A percentile compares a stretch with the other conserved stretches of the same genome.
Evolutionary conservation across 2,329 filamentous ascomycete species (phyloP).

Genomic region (Xylaria arbuscula): DNA sequence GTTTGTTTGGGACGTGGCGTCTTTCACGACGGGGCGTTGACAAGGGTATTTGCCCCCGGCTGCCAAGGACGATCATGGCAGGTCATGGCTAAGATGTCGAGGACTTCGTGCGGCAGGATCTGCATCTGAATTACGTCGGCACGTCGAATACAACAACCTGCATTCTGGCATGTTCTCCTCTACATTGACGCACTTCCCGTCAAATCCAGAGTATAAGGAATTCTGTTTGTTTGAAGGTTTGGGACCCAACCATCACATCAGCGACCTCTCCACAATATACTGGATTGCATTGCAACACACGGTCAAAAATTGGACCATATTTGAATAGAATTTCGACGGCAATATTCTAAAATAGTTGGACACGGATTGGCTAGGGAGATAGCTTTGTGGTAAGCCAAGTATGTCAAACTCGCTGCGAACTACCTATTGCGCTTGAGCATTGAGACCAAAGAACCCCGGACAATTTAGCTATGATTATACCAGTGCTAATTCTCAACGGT

Average conservation of each 20-base stretch:
- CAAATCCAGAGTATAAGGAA: no score
- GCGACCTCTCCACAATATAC: background rate
- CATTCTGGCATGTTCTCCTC: background rate
- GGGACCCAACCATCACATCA: background rate
- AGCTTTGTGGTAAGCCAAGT: background rate
- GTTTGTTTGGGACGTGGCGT: constrained; percentile 32
- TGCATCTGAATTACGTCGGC: constrained; percentile 27
- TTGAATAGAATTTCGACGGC: no score
- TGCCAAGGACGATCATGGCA: constrained; percentile 48
- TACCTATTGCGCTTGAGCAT: background rate
- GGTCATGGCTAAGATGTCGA: constrained; percentile 32
- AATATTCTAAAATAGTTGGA: background rate
- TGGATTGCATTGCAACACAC: no score
- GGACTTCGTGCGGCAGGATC: constrained; percentile 31
- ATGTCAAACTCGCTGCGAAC: background rate
- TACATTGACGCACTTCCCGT: no score
- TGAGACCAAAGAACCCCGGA: background rate
- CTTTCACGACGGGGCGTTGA: constrained; percentile 20
- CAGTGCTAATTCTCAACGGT: constrained; percentile 9
- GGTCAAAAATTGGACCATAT: background rate
- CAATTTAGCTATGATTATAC: background rate
- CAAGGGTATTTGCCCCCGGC: constrained; percentile 38
- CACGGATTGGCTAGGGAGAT: background rate
- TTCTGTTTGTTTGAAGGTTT: background rate
- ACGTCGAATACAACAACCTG: background rate